Evolutionary conservation across 208 protist species (phyloP).

Genomic region (Phytomonas francai): DNA sequence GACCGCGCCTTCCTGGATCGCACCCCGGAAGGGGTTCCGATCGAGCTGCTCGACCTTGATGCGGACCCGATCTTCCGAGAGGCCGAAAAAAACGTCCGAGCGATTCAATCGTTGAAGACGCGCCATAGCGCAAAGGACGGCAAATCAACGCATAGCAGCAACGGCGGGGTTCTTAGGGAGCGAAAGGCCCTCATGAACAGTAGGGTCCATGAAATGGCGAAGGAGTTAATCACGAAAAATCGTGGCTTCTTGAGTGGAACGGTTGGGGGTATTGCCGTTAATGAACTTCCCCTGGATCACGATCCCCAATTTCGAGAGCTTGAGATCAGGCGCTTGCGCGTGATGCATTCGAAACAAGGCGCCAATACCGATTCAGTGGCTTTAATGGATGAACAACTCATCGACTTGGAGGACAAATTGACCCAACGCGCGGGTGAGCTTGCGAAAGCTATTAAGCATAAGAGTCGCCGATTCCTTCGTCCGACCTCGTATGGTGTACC

Average conservation of each 20-base stretch:
- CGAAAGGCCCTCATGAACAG: conserved; percentile 68
- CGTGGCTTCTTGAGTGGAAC: conserved; percentile 65
- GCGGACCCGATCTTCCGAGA: conserved; percentile 29
- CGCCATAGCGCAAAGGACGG: conserved; percentile 14
- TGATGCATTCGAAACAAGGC: conserved; percentile 49
- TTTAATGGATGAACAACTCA: conserved; percentile 35
- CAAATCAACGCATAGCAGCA: conserved; percentile 6
- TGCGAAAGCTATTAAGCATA: conserved; percentile 36
- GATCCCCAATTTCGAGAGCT: conserved; percentile 48
- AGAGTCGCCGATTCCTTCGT: conserved; percentile 49
- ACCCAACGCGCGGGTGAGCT: conserved; percentile 49
- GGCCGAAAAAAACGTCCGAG: conserved; percentile 27
- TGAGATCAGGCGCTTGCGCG: conserved; percentile 54
- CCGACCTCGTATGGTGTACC: conserved; percentile 51
- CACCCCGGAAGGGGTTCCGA: conserved; percentile 32
- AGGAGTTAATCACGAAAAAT: conserved; percentile 46
- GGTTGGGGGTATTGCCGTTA: conserved; percentile 50
- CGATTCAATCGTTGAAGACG: conserved; percentile 30
- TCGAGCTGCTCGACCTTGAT: conserved; percentile 20
- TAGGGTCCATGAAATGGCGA: conserved; percentile 39
- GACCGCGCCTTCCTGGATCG: conserved; percentile 21
- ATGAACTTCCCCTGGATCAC: conserved; percentile 50
- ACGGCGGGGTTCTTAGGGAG: conserved; percentile 24
- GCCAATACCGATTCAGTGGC: conserved; percentile 20
- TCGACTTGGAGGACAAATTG: conserved; percentile 44